Base-by-base conservation (phyloP, 2,329 filamentous ascomycete genomes). In the Botrytis byssoidea region DNA sequence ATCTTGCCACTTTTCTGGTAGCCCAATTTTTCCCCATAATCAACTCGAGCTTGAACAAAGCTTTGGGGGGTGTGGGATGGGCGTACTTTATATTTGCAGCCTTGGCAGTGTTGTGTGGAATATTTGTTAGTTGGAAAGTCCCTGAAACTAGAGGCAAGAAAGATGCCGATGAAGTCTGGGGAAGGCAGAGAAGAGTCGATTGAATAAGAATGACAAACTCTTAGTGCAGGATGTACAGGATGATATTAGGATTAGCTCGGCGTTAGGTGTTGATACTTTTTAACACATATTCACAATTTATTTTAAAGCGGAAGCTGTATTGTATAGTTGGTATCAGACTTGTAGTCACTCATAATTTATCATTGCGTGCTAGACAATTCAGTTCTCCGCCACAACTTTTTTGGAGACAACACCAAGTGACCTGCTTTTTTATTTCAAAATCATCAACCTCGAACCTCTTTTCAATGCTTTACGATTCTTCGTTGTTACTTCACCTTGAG, bases 11-110 rank as follows among this genome's bases (percentile, higher is more conserved):
- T 0, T 98, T 98, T 80, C 78, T 97, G 35, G 94, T 99, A 3
- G 95, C 95, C 0, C 94, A 98, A 79, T 97, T 97, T 83, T 98
- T 99, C 85, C 95, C 96, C 0, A 88, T 98, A 32, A 83, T 97
- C 75, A 97, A 97, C 80, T 88, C 89, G 61, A 88, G 88, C 5
- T 83, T 98, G 70, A 95, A 91, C 79, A 81, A 83, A 0, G 79
- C 82, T 4, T 81, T 91, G 18, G 89, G 93, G 0, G 92, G 91
- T 0, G 88, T 91, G 4, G 95, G 95, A 1, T 93, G 91, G 85
- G 92, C 96, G 0, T 99, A 97, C 81, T 97, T 96, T 81, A 86
- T 97, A n/a, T 99, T 99, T 82, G 90, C 94, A 0, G 91, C 82
- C 0, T 83, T 97, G 74, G 94, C 94, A 0, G 85, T 86, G 0